Evolutionary conservation across 2,329 filamentous ascomycete genomes (phyloP), one percentile per base, ranked within the genome.

Genomic region (Sphaceloma murrayae): DNA sequence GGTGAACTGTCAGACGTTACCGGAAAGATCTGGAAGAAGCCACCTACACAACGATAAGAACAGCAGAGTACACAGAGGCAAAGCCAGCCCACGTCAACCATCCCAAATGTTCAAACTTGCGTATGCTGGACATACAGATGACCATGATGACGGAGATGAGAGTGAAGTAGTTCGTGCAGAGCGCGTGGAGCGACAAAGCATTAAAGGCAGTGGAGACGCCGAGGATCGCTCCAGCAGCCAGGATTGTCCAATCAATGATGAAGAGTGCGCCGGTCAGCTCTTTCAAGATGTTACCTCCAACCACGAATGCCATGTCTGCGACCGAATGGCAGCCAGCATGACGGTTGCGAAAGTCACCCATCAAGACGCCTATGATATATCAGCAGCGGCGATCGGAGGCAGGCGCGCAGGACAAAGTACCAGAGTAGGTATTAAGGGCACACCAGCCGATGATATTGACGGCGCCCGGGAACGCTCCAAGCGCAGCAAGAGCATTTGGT

Each of bases 151-250:
- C 18, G 11, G 34, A 53, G 45, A 54, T 46, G 4, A 36, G 33
- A 13, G 50, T 46, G 19, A 48, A 79, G 13, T 36, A 36, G 10
- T 75, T 74, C 0, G 75, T 78, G 53, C 77, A 81, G 2, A 70
- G 61, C 3, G 69, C 70, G 51, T 80, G 75, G 21, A 65, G 63
- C 0, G 72, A 75, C 1, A 80, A 62, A 0, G 75, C 73, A 52
- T 81, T 80, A 42, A 80, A 60, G 0, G 68, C 76, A 0, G 73
- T 73, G 0, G 74, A 74, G 2, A 77, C 67, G 10, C 73, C 74
- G 27, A 80, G 65, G 48, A 80, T 75, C 4, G 75, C 75, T 1
- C 70, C 72, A 1, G 68, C 75, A 7, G 68, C 66, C 63, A 67
- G 75, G 13, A 75, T 73, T 0, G 75, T 78, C 43, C 45, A 49